Evolutionary conservation across 441 rosid species (phyloP).

Genomic region (Gossypium aridum): DNA sequence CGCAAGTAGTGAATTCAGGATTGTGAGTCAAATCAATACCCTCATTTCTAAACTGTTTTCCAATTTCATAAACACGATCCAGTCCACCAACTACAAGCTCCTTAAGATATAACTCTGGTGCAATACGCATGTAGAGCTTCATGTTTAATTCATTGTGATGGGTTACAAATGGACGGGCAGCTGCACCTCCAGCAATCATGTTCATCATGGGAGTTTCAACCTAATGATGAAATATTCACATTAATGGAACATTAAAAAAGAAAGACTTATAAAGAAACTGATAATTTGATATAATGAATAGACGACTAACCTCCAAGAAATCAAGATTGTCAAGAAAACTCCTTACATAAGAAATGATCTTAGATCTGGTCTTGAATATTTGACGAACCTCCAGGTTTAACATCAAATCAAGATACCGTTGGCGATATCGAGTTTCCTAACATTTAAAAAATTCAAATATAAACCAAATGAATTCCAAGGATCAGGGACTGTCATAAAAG

Average conservation of each 20-base stretch:
- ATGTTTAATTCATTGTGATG: slow-evolving; percentile 83
- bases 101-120: slow-evolving; percentile 85
- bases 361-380: slow-evolving; percentile 63
- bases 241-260: neutral
- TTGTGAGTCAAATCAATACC: slow-evolving; percentile 92
- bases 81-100: slow-evolving; percentile 85
- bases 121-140: slow-evolving; percentile 80
- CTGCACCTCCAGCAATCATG: slow-evolving; percentile 91
- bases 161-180: slow-evolving; percentile 91
- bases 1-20: slow-evolving; percentile 93
- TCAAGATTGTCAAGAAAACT: slow-evolving; percentile 58
- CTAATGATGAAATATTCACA: slow-evolving; percentile 21
- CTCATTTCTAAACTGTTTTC: slow-evolving; percentile 89
- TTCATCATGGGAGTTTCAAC: slow-evolving; percentile 96
- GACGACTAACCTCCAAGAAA: slow-evolving; percentile 59
- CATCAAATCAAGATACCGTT: slow-evolving; percentile 81
- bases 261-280: neutral
- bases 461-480: neutral
- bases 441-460: neutral
- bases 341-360: slow-evolving; percentile 42
- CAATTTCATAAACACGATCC: slow-evolving; percentile 85
- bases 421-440: slow-evolving; percentile 85
- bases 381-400: slow-evolving; percentile 64
- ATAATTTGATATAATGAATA: neutral
- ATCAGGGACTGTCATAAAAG: neutral